phyloP scores from a whole-genome alignment of 352 stramenopile species.

The Globisporangium recalcitrans region DNA sequence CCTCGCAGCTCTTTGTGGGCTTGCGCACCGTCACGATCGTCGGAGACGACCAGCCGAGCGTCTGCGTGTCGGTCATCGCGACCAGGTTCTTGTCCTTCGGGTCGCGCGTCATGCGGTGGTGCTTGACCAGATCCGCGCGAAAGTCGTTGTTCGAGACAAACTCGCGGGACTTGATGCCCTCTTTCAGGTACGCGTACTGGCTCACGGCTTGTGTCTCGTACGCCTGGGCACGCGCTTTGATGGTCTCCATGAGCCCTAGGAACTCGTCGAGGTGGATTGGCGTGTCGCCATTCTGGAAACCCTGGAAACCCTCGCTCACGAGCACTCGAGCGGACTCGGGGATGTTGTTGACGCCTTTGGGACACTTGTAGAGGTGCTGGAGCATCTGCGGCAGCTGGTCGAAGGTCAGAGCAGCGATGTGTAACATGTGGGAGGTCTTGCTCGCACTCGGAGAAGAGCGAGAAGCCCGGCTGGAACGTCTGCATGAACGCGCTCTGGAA shows the following conservation, averaged over 20 bases:
- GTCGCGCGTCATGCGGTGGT: slow-evolving; percentile 47
- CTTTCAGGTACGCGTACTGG: slow-evolving; percentile 38
- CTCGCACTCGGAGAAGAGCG: slow-evolving; percentile 49
- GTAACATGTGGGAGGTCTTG: slow-evolving; percentile 35
- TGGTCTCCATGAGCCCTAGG: slow-evolving; percentile 27
- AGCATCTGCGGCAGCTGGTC: slow-evolving; percentile 40
- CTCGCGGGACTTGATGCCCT: slow-evolving; percentile 30
- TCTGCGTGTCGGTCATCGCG: slow-evolving; percentile 48
- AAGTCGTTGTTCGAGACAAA: slow-evolving; percentile 59
- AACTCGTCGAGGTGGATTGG: slow-evolving; percentile 23
- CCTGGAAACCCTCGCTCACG: slow-evolving; percentile 22
- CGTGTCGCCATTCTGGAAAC: not conserved
- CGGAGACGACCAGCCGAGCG: slow-evolving; percentile 44
- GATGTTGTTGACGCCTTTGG: slow-evolving; percentile 48
- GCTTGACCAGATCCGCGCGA: slow-evolving; percentile 44
- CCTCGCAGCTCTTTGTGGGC: slow-evolving; percentile 62
- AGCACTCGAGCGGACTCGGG: slow-evolving; percentile 22
- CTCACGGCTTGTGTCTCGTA: slow-evolving; percentile 20
- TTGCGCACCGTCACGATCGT: slow-evolving; percentile 39
- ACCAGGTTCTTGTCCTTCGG: slow-evolving; percentile 39
- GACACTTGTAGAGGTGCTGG: slow-evolving; percentile 55
- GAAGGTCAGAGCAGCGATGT: slow-evolving; percentile 28
- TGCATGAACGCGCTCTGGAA: slow-evolving; percentile 65
- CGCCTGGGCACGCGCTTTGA: slow-evolving; percentile 29
- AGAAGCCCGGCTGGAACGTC: slow-evolving; percentile 39